Percentiles rank a stretch among this genome's conserved stretches.
Conservation (phyloP, 148 eudicot species). For the Camellia granthamiana region DNA sequence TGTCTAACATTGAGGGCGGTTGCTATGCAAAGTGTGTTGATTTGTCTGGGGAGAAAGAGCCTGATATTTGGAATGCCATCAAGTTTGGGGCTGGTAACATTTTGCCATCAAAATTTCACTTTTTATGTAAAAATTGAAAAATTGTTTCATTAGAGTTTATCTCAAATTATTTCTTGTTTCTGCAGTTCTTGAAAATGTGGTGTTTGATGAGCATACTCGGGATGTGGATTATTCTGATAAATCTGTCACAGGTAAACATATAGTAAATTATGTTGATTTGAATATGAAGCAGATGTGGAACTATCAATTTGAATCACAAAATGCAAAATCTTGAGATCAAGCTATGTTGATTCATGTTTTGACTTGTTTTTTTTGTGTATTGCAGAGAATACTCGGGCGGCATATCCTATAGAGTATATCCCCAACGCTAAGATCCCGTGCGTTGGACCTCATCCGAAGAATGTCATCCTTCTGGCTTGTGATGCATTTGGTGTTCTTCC, state of each 20-base stretch:
- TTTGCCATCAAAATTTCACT: not conserved
- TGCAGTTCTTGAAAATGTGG: conserved; percentile 88
- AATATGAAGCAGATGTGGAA: not conserved
- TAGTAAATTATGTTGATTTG: not conserved
- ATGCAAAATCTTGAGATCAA: not conserved
- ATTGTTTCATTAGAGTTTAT: no score
- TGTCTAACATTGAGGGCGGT: conserved; percentile 82
- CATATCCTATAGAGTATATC: conserved; percentile 83
- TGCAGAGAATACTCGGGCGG: conserved; percentile 75
- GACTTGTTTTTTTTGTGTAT: not conserved
- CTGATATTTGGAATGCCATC: conserved; percentile 83
- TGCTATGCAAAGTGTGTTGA: conserved; percentile 88
- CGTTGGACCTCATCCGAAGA: conserved; percentile 77
- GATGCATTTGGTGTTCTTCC: conserved; percentile 91
- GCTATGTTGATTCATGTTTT: conserved; percentile 6
- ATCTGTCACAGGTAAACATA: conserved; percentile 70
- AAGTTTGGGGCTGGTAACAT: conserved; percentile 52
- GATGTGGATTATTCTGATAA: conserved; percentile 79
- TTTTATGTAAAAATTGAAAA: no score
- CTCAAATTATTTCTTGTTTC: not conserved
- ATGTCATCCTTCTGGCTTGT: conserved; percentile 73
- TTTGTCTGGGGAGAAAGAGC: conserved; percentile 69
- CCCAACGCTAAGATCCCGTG: conserved; percentile 78
- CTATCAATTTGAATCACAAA: not conserved
- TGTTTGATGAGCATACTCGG: conserved; percentile 83